These are phyloP conservation scores for Exophiala mesophila DNA, from an alignment of 2,329 filamentous ascomycete species.

Conservation along the genomic window DNA sequence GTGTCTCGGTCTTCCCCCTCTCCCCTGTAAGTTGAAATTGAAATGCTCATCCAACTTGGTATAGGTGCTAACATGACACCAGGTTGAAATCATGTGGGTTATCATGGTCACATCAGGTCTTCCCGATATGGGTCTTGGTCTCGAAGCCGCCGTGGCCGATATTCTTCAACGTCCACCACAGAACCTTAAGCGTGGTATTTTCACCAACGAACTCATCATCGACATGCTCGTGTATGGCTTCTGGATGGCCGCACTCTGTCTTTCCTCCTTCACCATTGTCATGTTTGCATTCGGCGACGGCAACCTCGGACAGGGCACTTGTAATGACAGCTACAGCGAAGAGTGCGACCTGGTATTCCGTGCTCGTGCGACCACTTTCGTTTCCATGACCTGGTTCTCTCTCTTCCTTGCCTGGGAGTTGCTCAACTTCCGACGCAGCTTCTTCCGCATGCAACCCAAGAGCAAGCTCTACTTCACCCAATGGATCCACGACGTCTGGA, in stretches of 20 bases:
- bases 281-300: slow-evolving; percentile 59
- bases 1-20: slow-evolving; percentile 78
- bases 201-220: slow-evolving; percentile 64
- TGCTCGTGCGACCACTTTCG: slow-evolving; percentile 68
- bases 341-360: slow-evolving; percentile 62
- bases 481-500: slow-evolving; percentile 64
- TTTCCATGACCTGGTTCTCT: slow-evolving; percentile 69
- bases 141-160: slow-evolving; percentile 68
- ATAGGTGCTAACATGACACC: not conserved
- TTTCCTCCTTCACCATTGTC: slow-evolving; percentile 59
- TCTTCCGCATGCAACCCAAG: slow-evolving; percentile 68
- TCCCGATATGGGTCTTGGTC: slow-evolving; percentile 81
- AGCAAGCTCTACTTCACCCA: slow-evolving; percentile 58
- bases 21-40: slow-evolving; percentile 49
- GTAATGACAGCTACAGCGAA: slow-evolving; percentile 54
- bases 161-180: slow-evolving; percentile 72
- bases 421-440: slow-evolving; percentile 65
- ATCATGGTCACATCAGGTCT: slow-evolving; percentile 88
- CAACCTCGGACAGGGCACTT: slow-evolving; percentile 51
- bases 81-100: slow-evolving; percentile 81
- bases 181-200: slow-evolving; percentile 59
- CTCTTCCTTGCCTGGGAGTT: slow-evolving; percentile 77
- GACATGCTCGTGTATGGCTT: slow-evolving; percentile 77
- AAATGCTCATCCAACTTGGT: not conserved
- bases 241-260: slow-evolving; percentile 68